phyloP scores from a whole-genome alignment of 2,329 filamentous ascomycete species.

The Tolypocladium inflatum region DNA sequence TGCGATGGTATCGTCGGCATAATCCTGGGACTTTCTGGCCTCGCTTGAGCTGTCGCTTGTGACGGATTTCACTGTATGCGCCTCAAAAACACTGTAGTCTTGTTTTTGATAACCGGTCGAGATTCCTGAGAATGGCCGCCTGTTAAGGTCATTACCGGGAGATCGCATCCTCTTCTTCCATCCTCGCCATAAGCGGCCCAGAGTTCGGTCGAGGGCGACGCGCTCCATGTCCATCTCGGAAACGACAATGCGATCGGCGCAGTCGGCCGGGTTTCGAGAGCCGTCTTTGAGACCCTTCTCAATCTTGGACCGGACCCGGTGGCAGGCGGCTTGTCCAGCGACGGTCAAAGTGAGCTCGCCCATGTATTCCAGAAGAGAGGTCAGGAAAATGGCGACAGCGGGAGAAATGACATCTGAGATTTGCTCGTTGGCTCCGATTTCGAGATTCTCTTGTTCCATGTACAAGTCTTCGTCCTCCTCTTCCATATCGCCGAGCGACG shows the following conservation, averaged over 20 bases:
- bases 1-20: slow-evolving; percentile 7
- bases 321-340: slow-evolving; percentile 74
- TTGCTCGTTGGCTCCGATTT: slow-evolving; percentile 45
- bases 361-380: slow-evolving; percentile 87
- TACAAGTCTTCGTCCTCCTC: slow-evolving; percentile 93
- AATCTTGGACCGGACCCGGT: slow-evolving; percentile 50
- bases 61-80: slow-evolving; percentile 18
- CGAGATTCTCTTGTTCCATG: slow-evolving; percentile 70
- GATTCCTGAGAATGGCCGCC: slow-evolving; percentile 40
- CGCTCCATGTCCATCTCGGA: slow-evolving; percentile 90
- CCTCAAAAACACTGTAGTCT: slow-evolving; percentile 26
- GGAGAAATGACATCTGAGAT: slow-evolving; percentile 69
- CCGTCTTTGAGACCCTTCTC: slow-evolving; percentile 50
- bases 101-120: slow-evolving; percentile 22
- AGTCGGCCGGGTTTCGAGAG: slow-evolving; percentile 32
- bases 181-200: slow-evolving; percentile 85
- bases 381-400: slow-evolving; percentile 89
- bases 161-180: slow-evolving; percentile 82
- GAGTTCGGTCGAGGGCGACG: slow-evolving; percentile 76
- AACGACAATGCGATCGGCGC: slow-evolving; percentile 63
- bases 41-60: slow-evolving; percentile 5
- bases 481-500: slow-evolving; percentile 89
- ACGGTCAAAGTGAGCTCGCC: slow-evolving; percentile 86
- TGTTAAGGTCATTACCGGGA: slow-evolving; percentile 36
- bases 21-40: slow-evolving; percentile 7